Conservation (phyloP, 345 rosid genomes). For the Eucalyptus cladocalyx region DNA sequence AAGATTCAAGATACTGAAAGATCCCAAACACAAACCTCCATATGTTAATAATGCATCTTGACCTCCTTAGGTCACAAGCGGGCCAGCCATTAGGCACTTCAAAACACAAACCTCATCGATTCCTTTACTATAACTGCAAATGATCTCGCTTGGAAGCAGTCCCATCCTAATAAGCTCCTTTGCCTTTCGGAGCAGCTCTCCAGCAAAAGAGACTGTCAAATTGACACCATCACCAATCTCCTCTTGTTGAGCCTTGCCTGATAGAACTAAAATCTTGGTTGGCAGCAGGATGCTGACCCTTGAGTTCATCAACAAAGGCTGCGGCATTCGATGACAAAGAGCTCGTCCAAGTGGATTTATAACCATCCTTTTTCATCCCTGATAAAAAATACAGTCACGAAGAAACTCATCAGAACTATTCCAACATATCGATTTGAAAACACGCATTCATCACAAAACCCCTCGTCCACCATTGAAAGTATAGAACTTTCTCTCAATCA, state of each 20-base stretch:
- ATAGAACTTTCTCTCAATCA: neutral
- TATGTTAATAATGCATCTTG: neutral
- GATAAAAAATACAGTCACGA: neutral
- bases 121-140: slow-evolving; percentile 69
- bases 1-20: neutral
- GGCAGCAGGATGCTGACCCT: slow-evolving; percentile 96
- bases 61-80: neutral
- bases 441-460: neutral
- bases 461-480: neutral
- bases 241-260: slow-evolving; percentile 88
- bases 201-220: slow-evolving; percentile 76
- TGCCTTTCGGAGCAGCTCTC: slow-evolving; percentile 79
- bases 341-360: slow-evolving; percentile 79
- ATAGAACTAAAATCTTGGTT: slow-evolving; percentile 79
- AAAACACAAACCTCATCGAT: slow-evolving; percentile 31
- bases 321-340: slow-evolving; percentile 77
- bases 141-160: slow-evolving; percentile 84
- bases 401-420: neutral
- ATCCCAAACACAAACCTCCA: neutral
- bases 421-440: neutral
- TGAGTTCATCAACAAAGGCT: slow-evolving; percentile 78
- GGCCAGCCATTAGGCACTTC: neutral
- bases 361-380: slow-evolving; percentile 97
- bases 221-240: slow-evolving; percentile 96
- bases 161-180: slow-evolving; percentile 93